A percentile compares a stretch with the other conserved stretches of the same genome.
Evolutionary conservation across 805 yeast species (phyloP).

Genomic region (Yarrowia porcina): DNA sequence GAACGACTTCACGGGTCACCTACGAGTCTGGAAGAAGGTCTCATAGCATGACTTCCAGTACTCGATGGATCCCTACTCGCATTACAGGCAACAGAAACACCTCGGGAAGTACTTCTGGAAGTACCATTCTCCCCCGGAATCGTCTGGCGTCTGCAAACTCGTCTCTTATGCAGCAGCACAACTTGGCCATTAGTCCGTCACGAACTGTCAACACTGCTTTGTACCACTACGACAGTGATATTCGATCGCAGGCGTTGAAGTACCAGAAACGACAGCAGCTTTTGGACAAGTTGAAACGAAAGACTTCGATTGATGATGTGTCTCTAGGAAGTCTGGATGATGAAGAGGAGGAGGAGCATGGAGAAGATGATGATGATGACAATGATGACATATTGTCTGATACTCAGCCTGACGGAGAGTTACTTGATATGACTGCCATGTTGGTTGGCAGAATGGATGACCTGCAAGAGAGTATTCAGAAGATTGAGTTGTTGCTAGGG

Average conservation of each 20-base stretch:
- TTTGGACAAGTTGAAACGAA: constrained; percentile 7
- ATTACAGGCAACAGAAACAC: constrained; percentile 3
- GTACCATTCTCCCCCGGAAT: not conserved
- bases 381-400: constrained; percentile 11
- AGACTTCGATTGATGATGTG: constrained; percentile 8
- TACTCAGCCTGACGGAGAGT: constrained; percentile 17
- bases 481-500: constrained; percentile 9
- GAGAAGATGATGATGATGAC: not conserved
- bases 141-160: constrained; percentile 3
- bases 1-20: not conserved
- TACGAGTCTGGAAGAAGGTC: constrained; percentile 4
- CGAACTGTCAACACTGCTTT: constrained; percentile 17
- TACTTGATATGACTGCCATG: constrained; percentile 19
- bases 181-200: constrained; percentile 2
- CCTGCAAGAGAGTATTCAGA: constrained; percentile 15
- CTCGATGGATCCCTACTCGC: constrained; percentile 9
- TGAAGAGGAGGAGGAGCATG: constrained; percentile 5
- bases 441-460: constrained; percentile 10
- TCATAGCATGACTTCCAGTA: constrained; percentile 1
- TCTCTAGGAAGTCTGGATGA: constrained; percentile 16
- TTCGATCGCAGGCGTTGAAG: not conserved
- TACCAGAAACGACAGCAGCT: constrained; percentile 14
- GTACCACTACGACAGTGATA: constrained; percentile 11
- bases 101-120: not conserved
- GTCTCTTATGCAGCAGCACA: constrained; percentile 12